phyloP scores from a whole-genome alignment of 495 filamentous ascomycete genomes.

The Jackrogersella multiformis region DNA sequence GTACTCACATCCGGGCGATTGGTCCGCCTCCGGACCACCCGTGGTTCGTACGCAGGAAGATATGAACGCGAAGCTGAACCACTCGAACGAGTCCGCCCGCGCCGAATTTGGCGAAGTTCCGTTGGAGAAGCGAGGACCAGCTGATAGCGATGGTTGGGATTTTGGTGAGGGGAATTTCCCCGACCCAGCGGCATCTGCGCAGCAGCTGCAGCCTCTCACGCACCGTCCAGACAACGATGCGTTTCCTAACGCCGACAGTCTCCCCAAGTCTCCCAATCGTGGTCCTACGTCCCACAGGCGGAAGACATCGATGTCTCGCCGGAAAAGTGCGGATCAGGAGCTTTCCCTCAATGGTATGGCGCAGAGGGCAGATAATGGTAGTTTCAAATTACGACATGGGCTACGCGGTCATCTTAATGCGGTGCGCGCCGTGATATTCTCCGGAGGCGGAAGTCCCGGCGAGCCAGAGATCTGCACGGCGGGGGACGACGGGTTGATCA shows the following conservation, averaged over 20 bases:
- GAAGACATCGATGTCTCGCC: slow-evolving; percentile 73
- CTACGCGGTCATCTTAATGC: slow-evolving; percentile 93
- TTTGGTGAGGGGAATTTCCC: slow-evolving; percentile 78
- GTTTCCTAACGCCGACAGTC: slow-evolving; percentile 84
- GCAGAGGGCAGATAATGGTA: slow-evolving; percentile 67
- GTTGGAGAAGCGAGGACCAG: slow-evolving; percentile 45
- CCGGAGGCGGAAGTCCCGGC: slow-evolving; percentile 89
- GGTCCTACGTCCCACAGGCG: slow-evolving; percentile 77
- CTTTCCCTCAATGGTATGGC: slow-evolving; percentile 56
- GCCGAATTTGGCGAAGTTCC: slow-evolving; percentile 50
- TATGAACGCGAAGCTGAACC: slow-evolving; percentile 62
- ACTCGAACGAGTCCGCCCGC: slow-evolving; percentile 52
- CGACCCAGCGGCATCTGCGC: slow-evolving; percentile 53
- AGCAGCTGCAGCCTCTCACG: slow-evolving; percentile 52
- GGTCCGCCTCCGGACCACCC: slow-evolving; percentile 51
- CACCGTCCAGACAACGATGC: slow-evolving; percentile 81
- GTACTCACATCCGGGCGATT: slow-evolving; percentile 52
- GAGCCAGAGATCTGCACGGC: slow-evolving; percentile 97
- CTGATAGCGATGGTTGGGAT: slow-evolving; percentile 85
- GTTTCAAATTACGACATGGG: slow-evolving; percentile 92
- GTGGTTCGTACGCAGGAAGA: slow-evolving; percentile 63
- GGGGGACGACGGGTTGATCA: slow-evolving; percentile 94
- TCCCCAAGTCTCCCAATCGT: slow-evolving; percentile 80
- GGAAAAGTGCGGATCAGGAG: slow-evolving; percentile 67
- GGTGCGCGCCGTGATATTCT: slow-evolving; percentile 93